Evolutionary conservation across 495 filamentous ascomycete species (phyloP), one percentile per base, ranked within the genome.

Genomic region (Daldinia grandis): DNA sequence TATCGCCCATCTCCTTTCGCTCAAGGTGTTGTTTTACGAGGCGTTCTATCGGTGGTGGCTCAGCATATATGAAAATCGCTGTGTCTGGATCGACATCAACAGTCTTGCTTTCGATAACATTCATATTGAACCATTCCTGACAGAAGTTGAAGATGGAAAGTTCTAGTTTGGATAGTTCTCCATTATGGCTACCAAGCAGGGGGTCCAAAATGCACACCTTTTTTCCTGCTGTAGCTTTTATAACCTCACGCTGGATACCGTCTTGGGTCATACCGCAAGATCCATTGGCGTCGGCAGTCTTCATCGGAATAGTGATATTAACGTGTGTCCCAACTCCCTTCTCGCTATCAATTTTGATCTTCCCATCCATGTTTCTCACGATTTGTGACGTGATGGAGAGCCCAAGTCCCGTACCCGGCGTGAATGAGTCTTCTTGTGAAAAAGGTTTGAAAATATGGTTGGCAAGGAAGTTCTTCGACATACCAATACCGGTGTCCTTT

Each of bases 351-450:
- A 93, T 81, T 3, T 85, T 81, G 37, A 94, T 85, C 4, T 81
- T 77, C 0, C 91, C 89, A 5, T 83, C 82, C 1, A 94, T 79
- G 37, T 83, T 84, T 30, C 79, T 81, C 4, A 92, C 81, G 9
- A 94, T 84, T 56, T 91, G 89, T 21, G 85, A 85, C 0, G 92
- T 88, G 54, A 93, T 88, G 47, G 86, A 87, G 35, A 94, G 82
- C 0, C 91, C 91, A 1, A 93, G 82, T 1, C 92, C 92, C 6
- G 90, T 87, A 12, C 92, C 92, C 9, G 86, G 82, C 0, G 87
- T 83, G 12, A 91, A 81, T 1, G 81, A 78, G 66, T 92, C 85
- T 74, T 94, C 91, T 64, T 95, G 92, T 0, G 87, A 79, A 67
- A 94, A 95, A 0, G 91, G 89, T 12, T 85, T 87, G 73, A 88